phyloP scores from a whole-genome alignment of 2,329 filamentous ascomycete species.

The Fusarium anguioides region DNA sequence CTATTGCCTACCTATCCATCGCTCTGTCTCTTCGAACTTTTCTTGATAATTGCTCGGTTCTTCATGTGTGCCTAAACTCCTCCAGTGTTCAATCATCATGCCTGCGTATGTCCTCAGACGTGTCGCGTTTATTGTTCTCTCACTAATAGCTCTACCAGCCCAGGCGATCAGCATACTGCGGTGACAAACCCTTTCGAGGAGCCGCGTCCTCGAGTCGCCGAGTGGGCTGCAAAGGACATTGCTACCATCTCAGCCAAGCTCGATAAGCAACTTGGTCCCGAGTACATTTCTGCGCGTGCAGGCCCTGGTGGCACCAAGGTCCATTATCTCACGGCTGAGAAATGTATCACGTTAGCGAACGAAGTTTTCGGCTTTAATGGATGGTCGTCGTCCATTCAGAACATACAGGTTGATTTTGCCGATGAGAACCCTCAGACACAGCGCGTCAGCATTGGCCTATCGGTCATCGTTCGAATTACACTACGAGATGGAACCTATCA shows the following conservation, averaged over 20 bases:
- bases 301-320: constrained; percentile 88
- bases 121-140: constrained; percentile 10
- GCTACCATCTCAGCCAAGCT: constrained; percentile 87
- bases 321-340: constrained; percentile 95
- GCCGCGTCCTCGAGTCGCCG: constrained; percentile 71
- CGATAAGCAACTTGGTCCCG: constrained; percentile 93
- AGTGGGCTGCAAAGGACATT: constrained; percentile 91
- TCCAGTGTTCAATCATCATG: constrained; percentile 47
- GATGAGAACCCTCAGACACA: constrained; percentile 84
- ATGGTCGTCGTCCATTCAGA: constrained; percentile 96
- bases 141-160: constrained; percentile 57
- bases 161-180: constrained; percentile 71
- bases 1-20: not conserved
- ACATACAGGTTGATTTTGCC: constrained; percentile 94
- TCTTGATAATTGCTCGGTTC: constrained; percentile 2
- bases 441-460: constrained; percentile 86
- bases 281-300: constrained; percentile 89
- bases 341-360: constrained; percentile 94
- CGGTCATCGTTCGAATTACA: constrained; percentile 90
- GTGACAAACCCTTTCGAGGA: constrained; percentile 86
- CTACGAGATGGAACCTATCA: constrained; percentile 95
- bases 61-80: constrained; percentile 42
- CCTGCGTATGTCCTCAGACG: constrained; percentile 55
- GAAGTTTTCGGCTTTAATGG: constrained; percentile 98
- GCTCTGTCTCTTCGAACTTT: not conserved